Evolutionary conservation across 2,329 filamentous ascomycete species (phyloP).

Genomic region (Fonsecaea multimorphosa): DNA sequence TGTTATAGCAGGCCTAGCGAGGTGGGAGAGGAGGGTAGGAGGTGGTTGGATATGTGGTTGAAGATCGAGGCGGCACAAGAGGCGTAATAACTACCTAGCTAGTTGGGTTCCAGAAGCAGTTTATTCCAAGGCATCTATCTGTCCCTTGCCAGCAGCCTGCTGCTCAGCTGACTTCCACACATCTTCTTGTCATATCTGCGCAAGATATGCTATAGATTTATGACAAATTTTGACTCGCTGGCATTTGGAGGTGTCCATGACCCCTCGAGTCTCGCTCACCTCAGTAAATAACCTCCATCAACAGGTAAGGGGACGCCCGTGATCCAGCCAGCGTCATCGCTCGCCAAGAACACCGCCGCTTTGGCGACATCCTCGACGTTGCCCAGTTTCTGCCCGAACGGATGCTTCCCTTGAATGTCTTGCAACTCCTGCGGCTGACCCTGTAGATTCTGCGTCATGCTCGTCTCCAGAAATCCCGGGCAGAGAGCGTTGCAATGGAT

Average conservation of each 20-base stretch:
- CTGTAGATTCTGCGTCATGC: slow-evolving; percentile 49
- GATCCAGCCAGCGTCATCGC: slow-evolving; percentile 55
- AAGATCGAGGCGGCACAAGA: slow-evolving; percentile 32
- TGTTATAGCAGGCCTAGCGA: slow-evolving; percentile 23
- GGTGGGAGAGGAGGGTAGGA: slow-evolving; percentile 14
- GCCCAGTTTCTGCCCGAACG: slow-evolving; percentile 25
- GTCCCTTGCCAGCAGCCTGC: not conserved
- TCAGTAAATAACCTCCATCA: slow-evolving; percentile 52
- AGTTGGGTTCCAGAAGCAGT: not conserved
- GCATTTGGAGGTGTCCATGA: not conserved
- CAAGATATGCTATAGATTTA: not conserved
- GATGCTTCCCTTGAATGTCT: slow-evolving; percentile 30
- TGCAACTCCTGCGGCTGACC: slow-evolving; percentile 39
- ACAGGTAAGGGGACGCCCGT: slow-evolving; percentile 54
- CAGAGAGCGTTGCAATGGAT: slow-evolving; percentile 53
- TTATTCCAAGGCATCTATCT: not conserved
- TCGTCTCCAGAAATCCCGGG: slow-evolving; percentile 48
- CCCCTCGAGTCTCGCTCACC: not conserved
- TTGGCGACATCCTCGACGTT: slow-evolving; percentile 46
- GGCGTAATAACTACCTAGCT: not conserved
- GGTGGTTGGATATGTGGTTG: slow-evolving; percentile 35
- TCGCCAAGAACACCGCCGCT: slow-evolving; percentile 54
- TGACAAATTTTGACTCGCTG: not conserved
- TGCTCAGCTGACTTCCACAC: not conserved
- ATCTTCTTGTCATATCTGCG: not conserved